phyloP scores from a whole-genome alignment of 2,329 filamentous ascomycete genomes.

The Fonsecaea erecta region DNA sequence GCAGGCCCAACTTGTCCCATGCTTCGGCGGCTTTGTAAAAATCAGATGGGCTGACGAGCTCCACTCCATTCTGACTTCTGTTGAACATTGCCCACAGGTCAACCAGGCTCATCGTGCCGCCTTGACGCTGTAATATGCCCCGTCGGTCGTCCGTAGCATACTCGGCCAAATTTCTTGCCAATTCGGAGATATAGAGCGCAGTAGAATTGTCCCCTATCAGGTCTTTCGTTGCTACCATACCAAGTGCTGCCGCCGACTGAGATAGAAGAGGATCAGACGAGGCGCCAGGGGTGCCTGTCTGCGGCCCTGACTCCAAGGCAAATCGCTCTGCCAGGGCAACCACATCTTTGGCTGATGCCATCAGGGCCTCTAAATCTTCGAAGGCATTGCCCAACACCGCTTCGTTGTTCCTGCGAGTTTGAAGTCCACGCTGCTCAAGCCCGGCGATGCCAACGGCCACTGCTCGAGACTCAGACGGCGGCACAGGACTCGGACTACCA shows the following conservation, averaged over 20 bases:
- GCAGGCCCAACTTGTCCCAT: slow-evolving; percentile 86
- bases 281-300: slow-evolving; percentile 56
- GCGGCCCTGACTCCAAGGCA: slow-evolving; percentile 66
- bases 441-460: slow-evolving; percentile 88
- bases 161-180: slow-evolving; percentile 83
- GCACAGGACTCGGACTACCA: slow-evolving; percentile 22
- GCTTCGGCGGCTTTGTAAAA: slow-evolving; percentile 86
- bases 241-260: slow-evolving; percentile 81
- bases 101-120: slow-evolving; percentile 86
- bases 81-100: slow-evolving; percentile 97
- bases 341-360: slow-evolving; percentile 97
- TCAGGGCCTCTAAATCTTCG: slow-evolving; percentile 92
- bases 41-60: slow-evolving; percentile 87
- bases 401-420: slow-evolving; percentile 90
- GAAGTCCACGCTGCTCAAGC: slow-evolving; percentile 81
- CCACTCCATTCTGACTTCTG: slow-evolving; percentile 86
- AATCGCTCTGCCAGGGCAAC: slow-evolving; percentile 90
- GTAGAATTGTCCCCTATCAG: slow-evolving; percentile 81
- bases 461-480: slow-evolving; percentile 43
- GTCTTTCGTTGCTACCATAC: slow-evolving; percentile 91
- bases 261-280: slow-evolving; percentile 75
- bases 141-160: slow-evolving; percentile 84
- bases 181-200: slow-evolving; percentile 84
- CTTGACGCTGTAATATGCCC: slow-evolving; percentile 76
- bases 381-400: slow-evolving; percentile 91